Conservation (phyloP, 2,329 filamentous ascomycete species). For the Neopestalotiopsis sp. region DNA sequence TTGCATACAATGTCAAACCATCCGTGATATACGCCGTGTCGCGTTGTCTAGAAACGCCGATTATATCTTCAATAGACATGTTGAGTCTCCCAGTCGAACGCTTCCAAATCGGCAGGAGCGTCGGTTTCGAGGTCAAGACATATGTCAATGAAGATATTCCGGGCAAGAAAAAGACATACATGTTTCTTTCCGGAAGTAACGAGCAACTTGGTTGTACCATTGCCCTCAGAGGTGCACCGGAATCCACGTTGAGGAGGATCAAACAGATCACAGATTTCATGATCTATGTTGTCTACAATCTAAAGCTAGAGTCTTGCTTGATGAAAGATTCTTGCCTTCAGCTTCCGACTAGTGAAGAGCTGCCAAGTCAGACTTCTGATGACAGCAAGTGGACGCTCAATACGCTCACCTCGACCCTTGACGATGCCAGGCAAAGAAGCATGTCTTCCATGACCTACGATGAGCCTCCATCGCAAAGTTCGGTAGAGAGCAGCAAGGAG, state of each 20-base stretch:
- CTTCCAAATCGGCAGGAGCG: conserved; percentile 79
- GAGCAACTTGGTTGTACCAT: conserved; percentile 95
- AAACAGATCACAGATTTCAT: conserved; percentile 98
- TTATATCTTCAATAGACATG: conserved; percentile 95
- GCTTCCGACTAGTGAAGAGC: conserved; percentile 69
- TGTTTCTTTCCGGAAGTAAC: conserved; percentile 89
- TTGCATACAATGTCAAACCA: conserved; percentile 95
- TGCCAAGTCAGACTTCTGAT: conserved; percentile 39
- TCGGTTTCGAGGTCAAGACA: conserved; percentile 93
- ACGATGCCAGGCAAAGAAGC: conserved; percentile 28
- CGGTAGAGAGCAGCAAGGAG: conserved; percentile 28
- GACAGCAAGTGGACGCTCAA: conserved; percentile 45
- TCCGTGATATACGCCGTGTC: conserved; percentile 96
- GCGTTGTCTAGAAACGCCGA: conserved; percentile 86
- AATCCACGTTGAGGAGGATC: conserved; percentile 73
- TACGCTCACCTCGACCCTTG: conserved; percentile 25
- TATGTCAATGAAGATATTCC: conserved; percentile 80
- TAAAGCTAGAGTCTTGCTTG: conserved; percentile 92
- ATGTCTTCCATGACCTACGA: conserved; percentile 29
- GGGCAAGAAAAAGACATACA: conserved; percentile 89
- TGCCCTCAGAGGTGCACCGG: conserved; percentile 81
- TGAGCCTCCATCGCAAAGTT: conserved; percentile 25
- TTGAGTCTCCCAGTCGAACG: conserved; percentile 72
- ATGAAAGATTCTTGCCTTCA: conserved; percentile 92
- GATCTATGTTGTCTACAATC: conserved; percentile 98